These are phyloP conservation scores for Magnusiomyces suaveolens DNA, from an alignment of 1,139 yeast species.

Conservation along the genomic window DNA sequence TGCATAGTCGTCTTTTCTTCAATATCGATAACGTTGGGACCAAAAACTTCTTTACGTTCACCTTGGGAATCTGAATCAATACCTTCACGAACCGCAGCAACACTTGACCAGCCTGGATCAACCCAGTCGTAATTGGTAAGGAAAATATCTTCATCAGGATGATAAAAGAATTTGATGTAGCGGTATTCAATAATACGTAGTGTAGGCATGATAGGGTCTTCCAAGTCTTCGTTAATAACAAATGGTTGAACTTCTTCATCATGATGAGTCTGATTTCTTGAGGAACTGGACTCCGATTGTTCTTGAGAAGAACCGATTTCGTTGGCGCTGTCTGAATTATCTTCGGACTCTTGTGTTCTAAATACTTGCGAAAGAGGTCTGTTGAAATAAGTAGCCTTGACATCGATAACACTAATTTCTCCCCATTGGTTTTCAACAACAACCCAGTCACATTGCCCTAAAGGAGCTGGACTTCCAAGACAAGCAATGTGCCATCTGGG, in stretches of 20 bases:
- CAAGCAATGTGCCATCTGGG: constrained; percentile 65
- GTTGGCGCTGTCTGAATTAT: background rate
- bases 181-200: constrained; percentile 69
- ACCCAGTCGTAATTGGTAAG: constrained; percentile 81
- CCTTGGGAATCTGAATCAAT: constrained; percentile 58
- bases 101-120: constrained; percentile 60
- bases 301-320: background rate
- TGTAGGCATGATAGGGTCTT: constrained; percentile 60
- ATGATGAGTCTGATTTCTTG: background rate
- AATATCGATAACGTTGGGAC: constrained; percentile 62
- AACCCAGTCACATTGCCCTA: constrained; percentile 85
- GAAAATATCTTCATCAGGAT: constrained; percentile 79
- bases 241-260: constrained; percentile 14
- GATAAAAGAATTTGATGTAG: constrained; percentile 70
- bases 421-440: constrained; percentile 92
- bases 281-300: no score
- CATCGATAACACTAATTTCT: constrained; percentile 53
- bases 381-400: constrained; percentile 53
- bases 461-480: constrained; percentile 55
- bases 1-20: constrained; percentile 59
- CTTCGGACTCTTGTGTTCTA: constrained; percentile 24
- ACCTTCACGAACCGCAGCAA: constrained; percentile 54
- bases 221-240: constrained; percentile 22
- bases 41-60: constrained; percentile 66
- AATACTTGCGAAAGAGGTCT: constrained; percentile 64